Percentiles rank a stretch among this genome's conserved stretches.
These are phyloP conservation scores for Sordariomycetes sp. DNA, from an alignment of 2,329 filamentous ascomycete species.

Conservation along the genomic window DNA sequence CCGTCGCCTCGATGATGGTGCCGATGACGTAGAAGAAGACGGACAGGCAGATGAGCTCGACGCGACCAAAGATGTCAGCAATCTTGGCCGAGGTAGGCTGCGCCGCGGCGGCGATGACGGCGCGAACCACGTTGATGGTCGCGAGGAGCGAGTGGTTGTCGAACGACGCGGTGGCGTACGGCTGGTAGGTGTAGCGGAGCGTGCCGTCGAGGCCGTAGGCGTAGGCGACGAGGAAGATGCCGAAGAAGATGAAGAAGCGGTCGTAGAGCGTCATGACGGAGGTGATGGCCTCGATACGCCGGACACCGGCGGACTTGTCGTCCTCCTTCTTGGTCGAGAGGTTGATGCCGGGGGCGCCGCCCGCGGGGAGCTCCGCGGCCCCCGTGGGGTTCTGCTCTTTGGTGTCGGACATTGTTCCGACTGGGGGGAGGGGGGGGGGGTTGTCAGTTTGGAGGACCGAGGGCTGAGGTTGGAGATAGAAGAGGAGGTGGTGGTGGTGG, in stretches of 20 bases:
- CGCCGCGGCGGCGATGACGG: constrained; percentile 45
- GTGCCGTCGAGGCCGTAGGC: constrained; percentile 48
- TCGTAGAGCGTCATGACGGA: constrained; percentile 36
- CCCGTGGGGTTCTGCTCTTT: neutral
- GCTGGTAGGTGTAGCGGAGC: constrained; percentile 41
- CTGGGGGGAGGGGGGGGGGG: neutral
- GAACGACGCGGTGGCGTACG: constrained; percentile 36
- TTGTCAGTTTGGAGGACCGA: neutral
- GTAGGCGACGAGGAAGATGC: constrained; percentile 51
- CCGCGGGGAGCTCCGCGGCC: neutral
- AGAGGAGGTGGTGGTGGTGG: neutral
- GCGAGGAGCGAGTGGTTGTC: constrained; percentile 38
- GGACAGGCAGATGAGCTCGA: constrained; percentile 40
- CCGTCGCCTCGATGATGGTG: constrained; percentile 41
- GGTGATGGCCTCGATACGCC: constrained; percentile 43
- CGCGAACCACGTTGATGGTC: constrained; percentile 42
- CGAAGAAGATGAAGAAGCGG: constrained; percentile 42
- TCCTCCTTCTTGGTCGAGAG: neutral
- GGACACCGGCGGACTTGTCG: constrained; percentile 36
- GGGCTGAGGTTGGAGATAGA: neutral
- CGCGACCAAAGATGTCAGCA: constrained; percentile 49
- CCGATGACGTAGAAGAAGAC: constrained; percentile 47
- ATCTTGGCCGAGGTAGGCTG: constrained; percentile 45
- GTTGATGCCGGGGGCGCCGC: neutral
- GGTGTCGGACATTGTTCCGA: neutral